Evolutionary conservation across 2,329 filamentous ascomycete genomes (phyloP).

Genomic region (Massarina eburnea): DNA sequence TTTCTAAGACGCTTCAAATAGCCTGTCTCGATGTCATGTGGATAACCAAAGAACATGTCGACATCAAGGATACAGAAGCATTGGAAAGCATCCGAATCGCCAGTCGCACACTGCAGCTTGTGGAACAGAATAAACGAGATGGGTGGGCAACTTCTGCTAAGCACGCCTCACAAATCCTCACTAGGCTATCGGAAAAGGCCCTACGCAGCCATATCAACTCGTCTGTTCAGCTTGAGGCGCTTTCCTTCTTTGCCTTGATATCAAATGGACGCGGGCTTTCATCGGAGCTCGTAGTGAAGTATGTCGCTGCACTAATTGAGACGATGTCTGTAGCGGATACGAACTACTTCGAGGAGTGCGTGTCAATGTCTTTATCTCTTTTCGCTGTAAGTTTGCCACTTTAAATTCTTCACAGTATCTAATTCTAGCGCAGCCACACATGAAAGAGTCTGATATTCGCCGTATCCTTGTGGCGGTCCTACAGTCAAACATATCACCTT

Average conservation of each 20-base stretch:
- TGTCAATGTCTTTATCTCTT: slow-evolving; percentile 25
- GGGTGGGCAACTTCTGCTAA: slow-evolving; percentile 25
- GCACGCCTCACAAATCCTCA: slow-evolving; percentile 19
- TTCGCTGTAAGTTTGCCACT: slow-evolving; percentile 27
- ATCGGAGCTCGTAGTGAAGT: slow-evolving; percentile 21
- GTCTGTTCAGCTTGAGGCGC: slow-evolving; percentile 31
- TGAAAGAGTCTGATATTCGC: slow-evolving; percentile 17
- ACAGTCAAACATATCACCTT: slow-evolving; percentile 11
- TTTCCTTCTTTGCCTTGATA: slow-evolving; percentile 33
- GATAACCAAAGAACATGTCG: slow-evolving; percentile 25
- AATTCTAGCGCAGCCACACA: slow-evolving; percentile 16
- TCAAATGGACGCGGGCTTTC: slow-evolving; percentile 19
- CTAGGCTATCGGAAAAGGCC: slow-evolving; percentile 33
- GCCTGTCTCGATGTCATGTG: slow-evolving; percentile 34
- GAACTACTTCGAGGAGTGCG: slow-evolving; percentile 16
- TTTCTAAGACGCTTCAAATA: slow-evolving; percentile 34
- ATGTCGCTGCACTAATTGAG: slow-evolving; percentile 19
- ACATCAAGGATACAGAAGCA: slow-evolving; percentile 28
- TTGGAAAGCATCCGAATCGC: slow-evolving; percentile 37
- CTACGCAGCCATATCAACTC: slow-evolving; percentile 19
- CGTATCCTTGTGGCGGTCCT: slow-evolving; percentile 19
- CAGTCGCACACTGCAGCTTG: slow-evolving; percentile 24
- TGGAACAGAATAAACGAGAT: slow-evolving; percentile 22
- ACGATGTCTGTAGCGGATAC: slow-evolving; percentile 12
- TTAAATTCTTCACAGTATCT: neutral